These are phyloP conservation scores for Dendrobium catenatum DNA, from an alignment of 106 monocot genomes.

Conservation along the genomic window DNA sequence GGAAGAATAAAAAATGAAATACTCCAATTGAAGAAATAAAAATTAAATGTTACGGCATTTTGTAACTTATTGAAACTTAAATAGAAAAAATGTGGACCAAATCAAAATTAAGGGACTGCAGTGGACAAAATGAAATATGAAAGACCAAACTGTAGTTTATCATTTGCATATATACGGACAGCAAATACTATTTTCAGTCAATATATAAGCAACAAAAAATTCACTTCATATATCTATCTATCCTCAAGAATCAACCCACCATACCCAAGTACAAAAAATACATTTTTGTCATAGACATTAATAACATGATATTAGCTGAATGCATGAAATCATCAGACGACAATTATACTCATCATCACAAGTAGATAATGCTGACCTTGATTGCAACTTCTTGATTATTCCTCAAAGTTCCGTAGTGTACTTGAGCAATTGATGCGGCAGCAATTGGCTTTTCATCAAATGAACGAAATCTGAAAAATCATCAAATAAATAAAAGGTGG, in stretches of 20 bases:
- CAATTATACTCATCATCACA: neutral
- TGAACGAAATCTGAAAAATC: constrained; percentile 53
- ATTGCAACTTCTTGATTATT: constrained; percentile 85
- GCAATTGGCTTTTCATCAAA: constrained; percentile 94
- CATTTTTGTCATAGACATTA: neutral
- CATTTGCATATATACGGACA: neutral
- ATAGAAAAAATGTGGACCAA: too few species aligned
- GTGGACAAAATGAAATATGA: neutral
- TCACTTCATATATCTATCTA: neutral
- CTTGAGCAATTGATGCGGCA: constrained; percentile 99
- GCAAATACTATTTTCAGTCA: neutral
- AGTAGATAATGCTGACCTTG: constrained; percentile 44
- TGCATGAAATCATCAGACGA: neutral
- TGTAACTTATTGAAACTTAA: too few species aligned
- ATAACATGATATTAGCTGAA: neutral
- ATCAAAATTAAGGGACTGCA: neutral
- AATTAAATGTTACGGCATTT: too few species aligned
- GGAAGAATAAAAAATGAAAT: too few species aligned
- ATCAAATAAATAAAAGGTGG: neutral
- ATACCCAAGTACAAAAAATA: neutral
- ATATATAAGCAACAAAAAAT: neutral
- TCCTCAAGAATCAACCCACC: neutral
- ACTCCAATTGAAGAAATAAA: too few species aligned
- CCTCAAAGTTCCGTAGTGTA: constrained; percentile 65
- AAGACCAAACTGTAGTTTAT: neutral